Evolutionary conservation across 768 basidiomycete species (phyloP).

Genomic region (Trametes cinnabarina): DNA sequence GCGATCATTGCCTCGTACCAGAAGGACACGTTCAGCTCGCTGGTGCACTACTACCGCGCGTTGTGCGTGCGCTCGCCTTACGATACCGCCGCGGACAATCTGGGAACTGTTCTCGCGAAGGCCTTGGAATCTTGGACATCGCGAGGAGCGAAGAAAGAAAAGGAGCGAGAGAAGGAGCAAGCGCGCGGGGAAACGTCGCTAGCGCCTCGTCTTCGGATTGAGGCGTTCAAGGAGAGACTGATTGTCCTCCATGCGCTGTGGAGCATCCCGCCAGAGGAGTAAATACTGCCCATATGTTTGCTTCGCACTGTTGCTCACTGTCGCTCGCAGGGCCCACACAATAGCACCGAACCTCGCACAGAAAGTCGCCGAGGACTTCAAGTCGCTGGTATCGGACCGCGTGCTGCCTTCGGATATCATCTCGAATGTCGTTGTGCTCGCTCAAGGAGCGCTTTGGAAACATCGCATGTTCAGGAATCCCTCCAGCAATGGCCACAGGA

Average conservation of each 20-base stretch:
- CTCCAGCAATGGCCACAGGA: slow-evolving; percentile 26
- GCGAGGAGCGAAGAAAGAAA: slow-evolving; percentile 29
- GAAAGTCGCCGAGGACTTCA: slow-evolving; percentile 55
- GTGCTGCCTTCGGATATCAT: slow-evolving; percentile 75
- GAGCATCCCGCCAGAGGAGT: slow-evolving; percentile 59
- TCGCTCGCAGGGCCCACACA: slow-evolving; percentile 46
- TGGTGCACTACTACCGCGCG: slow-evolving; percentile 88
- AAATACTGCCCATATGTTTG: slow-evolving; percentile 28
- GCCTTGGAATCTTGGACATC: slow-evolving; percentile 59
- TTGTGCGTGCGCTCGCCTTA: slow-evolving; percentile 85
- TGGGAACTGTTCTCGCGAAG: slow-evolving; percentile 68
- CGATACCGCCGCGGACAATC: slow-evolving; percentile 83
- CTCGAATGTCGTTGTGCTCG: slow-evolving; percentile 66
- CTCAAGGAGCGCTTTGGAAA: slow-evolving; percentile 83
- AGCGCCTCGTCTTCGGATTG: slow-evolving; percentile 53
- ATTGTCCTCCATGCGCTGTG: slow-evolving; percentile 78
- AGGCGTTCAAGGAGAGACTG: slow-evolving; percentile 68
- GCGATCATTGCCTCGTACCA: slow-evolving; percentile 89
- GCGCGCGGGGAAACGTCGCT: slow-evolving; percentile 36
- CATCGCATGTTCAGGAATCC: slow-evolving; percentile 69
- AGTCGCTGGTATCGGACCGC: slow-evolving; percentile 60
- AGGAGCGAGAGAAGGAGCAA: slow-evolving; percentile 21
- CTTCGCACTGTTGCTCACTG: slow-evolving; percentile 10
- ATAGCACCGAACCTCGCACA: slow-evolving; percentile 45
- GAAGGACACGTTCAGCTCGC: slow-evolving; percentile 74